A percentile compares a stretch with the other conserved stretches of the same genome.
These are phyloP conservation scores for Kurtzmaniella quercitrusa DNA, from an alignment of 1,139 yeast species.

Conservation along the genomic window DNA sequence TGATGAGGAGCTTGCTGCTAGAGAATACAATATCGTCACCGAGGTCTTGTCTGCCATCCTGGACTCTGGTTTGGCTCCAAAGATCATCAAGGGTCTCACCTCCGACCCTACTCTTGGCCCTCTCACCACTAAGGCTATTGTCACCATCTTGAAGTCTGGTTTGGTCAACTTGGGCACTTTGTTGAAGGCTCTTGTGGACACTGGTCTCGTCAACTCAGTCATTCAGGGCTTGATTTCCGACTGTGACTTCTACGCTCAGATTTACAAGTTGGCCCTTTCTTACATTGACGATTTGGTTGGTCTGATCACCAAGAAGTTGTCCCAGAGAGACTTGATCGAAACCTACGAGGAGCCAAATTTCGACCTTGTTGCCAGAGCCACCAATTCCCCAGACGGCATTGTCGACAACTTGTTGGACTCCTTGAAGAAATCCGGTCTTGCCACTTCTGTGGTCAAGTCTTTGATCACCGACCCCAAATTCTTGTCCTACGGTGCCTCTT, in stretches of 20 bases:
- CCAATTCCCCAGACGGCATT: conserved; percentile 12
- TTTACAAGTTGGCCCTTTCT: conserved; percentile 32
- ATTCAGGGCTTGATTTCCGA: conserved; percentile 34
- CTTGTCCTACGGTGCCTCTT: conserved; percentile 38
- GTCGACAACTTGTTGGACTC: conserved; percentile 42
- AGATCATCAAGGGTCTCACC: conserved; percentile 29
- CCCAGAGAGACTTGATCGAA: conserved; percentile 17
- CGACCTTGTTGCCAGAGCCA: conserved; percentile 6
- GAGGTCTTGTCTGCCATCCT: conserved; percentile 38
- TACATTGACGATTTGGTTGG: conserved; percentile 29
- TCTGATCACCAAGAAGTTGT: conserved; percentile 20
- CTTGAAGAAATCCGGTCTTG: conserved; percentile 42
- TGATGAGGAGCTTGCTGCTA: conserved; percentile 16
- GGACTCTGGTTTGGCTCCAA: conserved; percentile 37
- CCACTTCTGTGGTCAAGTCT: conserved; percentile 34
- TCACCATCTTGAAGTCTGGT: conserved; percentile 30
- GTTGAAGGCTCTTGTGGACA: conserved; percentile 39
- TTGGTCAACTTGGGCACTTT: conserved; percentile 33
- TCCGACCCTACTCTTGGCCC: conserved; percentile 29
- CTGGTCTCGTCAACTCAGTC: conserved; percentile 40
- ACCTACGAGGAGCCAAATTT: conserved; percentile 7
- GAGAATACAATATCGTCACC: conserved; percentile 42
- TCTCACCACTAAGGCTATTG: conserved; percentile 27
- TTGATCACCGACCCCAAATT: conserved; percentile 39
- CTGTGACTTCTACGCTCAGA: conserved; percentile 39